phyloP scores from a whole-genome alignment of 768 basidiomycete species.

The Amanita subjunquillea region DNA sequence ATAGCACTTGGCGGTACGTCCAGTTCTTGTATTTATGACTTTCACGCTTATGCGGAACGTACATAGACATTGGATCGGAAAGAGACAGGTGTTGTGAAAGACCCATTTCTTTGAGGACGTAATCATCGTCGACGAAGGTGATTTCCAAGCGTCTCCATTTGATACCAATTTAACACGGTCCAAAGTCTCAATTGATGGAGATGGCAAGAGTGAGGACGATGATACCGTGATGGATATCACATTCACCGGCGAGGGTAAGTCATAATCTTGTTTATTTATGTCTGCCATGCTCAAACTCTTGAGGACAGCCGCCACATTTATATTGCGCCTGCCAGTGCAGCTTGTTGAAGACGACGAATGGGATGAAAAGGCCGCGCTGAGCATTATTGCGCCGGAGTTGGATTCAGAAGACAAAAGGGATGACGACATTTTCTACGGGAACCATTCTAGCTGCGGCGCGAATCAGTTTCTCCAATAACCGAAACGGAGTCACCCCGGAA shows the following conservation, averaged over 20 bases:
- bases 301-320: too few species aligned
- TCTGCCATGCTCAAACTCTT: too few species aligned
- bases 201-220: too few species aligned
- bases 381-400: not conserved
- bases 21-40: not conserved
- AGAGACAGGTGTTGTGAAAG: too few species aligned
- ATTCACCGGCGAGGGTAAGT: too few species aligned
- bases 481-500: not conserved
- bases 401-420: not conserved
- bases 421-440: not conserved
- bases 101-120: not conserved
- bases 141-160: too few species aligned
- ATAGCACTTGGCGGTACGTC: not conserved
- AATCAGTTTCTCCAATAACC: not conserved
- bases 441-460: not conserved
- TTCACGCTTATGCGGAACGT: not conserved
- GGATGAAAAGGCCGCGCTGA: not conserved
- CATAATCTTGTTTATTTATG: too few species aligned
- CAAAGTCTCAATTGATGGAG: too few species aligned
- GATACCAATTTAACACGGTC: not conserved
- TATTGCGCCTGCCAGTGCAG: not conserved
- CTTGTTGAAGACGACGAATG: not conserved
- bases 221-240: too few species aligned
- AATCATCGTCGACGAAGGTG: too few species aligned
- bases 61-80: too few species aligned